Percentiles rank a stretch among this genome's conserved stretches.
Conservation (phyloP, 2,329 filamentous ascomycete genomes). For the Fusarium napiforme region DNA sequence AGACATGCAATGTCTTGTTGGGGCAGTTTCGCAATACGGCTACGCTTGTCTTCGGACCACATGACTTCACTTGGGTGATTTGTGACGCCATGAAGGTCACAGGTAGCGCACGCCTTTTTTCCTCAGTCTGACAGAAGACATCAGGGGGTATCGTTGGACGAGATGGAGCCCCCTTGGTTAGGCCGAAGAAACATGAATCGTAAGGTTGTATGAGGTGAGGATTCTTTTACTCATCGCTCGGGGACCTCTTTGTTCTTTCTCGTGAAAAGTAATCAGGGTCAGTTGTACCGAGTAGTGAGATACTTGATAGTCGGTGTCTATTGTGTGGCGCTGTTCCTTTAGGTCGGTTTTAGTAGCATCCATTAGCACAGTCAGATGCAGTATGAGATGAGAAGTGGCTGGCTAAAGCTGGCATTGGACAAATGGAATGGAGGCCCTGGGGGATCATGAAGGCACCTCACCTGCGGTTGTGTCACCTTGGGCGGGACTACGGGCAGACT, state of each 20-base stretch:
- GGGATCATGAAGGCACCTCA: constrained; percentile 11
- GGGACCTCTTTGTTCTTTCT: background rate
- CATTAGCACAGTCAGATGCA: constrained; percentile 23
- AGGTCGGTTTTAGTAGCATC: background rate
- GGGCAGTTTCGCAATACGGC: constrained; percentile 21
- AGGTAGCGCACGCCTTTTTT: constrained; percentile 30
- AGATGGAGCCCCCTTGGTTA: background rate
- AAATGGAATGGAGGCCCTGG: constrained; percentile 15
- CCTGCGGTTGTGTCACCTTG: constrained; percentile 35
- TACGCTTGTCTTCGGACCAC: constrained; percentile 28
- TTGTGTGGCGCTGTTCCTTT: constrained; percentile 3
- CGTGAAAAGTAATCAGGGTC: background rate
- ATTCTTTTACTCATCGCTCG: constrained; percentile 15
- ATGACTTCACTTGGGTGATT: constrained; percentile 45
- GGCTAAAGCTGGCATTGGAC: constrained; percentile 13
- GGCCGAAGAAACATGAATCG: constrained; percentile 5
- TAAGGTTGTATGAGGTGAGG: background rate
- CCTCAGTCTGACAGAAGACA: constrained; percentile 16
- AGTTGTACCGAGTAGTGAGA: background rate
- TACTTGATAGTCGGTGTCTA: background rate
- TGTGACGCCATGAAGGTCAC: constrained; percentile 45
- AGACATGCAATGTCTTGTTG: constrained; percentile 33
- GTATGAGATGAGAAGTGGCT: constrained; percentile 27
- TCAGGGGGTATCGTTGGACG: constrained; percentile 28
- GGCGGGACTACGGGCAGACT: constrained; percentile 17